Conservation (phyloP, 163 green algal genomes). For the Scenedesmus sp. region DNA sequence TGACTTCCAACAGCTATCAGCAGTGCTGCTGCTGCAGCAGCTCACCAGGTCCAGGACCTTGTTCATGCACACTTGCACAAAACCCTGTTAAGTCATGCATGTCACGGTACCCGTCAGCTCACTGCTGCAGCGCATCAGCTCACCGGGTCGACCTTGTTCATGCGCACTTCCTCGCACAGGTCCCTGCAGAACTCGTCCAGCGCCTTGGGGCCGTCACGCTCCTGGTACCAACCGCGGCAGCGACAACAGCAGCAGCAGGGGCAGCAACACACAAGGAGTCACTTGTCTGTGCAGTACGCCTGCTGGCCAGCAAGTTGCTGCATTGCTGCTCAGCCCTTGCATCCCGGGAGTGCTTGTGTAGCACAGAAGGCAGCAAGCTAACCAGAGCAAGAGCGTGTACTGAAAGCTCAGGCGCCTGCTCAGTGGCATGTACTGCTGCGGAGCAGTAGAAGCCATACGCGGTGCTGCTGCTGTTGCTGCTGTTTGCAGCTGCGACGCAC, state of each 20-base stretch:
- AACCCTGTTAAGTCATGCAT: no score
- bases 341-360: not conserved
- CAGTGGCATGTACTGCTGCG: not conserved
- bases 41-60: not conserved
- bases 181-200: slow-evolving; percentile 93
- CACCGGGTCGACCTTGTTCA: slow-evolving; percentile 89
- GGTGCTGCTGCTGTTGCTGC: not conserved
- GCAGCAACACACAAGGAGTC: no score
- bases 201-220: slow-evolving; percentile 46
- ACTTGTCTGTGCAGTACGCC: not conserved
- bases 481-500: slow-evolving; percentile 47
- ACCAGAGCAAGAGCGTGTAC: not conserved
- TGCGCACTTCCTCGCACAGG: slow-evolving; percentile 83
- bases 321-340: not conserved
- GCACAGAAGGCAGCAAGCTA: not conserved
- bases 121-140: not conserved
- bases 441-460: not conserved
- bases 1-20: not conserved
- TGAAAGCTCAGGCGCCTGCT: not conserved
- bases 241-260: not conserved
- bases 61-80: no score
- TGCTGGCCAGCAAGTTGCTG: not conserved
- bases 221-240: slow-evolving; percentile 16
- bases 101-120: no score
- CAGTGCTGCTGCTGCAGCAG: not conserved